phyloP scores from a whole-genome alignment of 805 yeast species.

The Jamesozyma jinghongensis region DNA sequence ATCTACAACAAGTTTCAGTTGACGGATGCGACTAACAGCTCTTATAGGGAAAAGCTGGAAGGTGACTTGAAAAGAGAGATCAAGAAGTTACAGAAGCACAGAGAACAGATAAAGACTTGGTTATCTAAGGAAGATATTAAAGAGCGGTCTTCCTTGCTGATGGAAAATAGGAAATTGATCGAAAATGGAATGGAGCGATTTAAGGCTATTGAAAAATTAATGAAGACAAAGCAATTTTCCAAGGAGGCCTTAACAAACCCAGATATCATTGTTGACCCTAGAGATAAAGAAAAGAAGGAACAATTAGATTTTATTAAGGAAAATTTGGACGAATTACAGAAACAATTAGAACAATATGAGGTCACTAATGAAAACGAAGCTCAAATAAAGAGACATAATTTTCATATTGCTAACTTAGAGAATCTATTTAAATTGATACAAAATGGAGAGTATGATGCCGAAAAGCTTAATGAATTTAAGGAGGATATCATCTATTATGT shows the following conservation, averaged over 20 bases:
- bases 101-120: slow-evolving; percentile 97
- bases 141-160: slow-evolving; percentile 64
- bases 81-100: slow-evolving; percentile 82
- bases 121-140: slow-evolving; percentile 83
- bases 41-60: slow-evolving; percentile 91
- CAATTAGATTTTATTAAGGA: slow-evolving; percentile 59
- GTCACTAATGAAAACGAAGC: slow-evolving; percentile 48
- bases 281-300: slow-evolving; percentile 69
- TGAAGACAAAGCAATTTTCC: slow-evolving; percentile 89
- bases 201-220: slow-evolving; percentile 85
- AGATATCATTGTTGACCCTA: slow-evolving; percentile 56
- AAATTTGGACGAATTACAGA: slow-evolving; percentile 68
- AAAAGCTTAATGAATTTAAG: slow-evolving; percentile 61
- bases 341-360: slow-evolving; percentile 72
- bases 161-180: slow-evolving; percentile 66
- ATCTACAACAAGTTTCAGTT: slow-evolving; percentile 72
- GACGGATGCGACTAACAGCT: slow-evolving; percentile 55
- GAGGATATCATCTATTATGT: slow-evolving; percentile 92
- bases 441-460: slow-evolving; percentile 72
- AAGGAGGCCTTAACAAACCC: slow-evolving; percentile 83
- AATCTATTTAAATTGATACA: slow-evolving; percentile 66
- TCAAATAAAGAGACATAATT: slow-evolving; percentile 60
- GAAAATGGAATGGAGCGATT: slow-evolving; percentile 88
- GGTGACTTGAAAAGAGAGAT: slow-evolving; percentile 89
- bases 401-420: slow-evolving; percentile 74